A percentile compares a stretch with the other conserved stretches of the same genome.
Evolutionary conservation across 2,329 filamentous ascomycete genomes (phyloP).

Genomic region (Sporothrix luriei): DNA sequence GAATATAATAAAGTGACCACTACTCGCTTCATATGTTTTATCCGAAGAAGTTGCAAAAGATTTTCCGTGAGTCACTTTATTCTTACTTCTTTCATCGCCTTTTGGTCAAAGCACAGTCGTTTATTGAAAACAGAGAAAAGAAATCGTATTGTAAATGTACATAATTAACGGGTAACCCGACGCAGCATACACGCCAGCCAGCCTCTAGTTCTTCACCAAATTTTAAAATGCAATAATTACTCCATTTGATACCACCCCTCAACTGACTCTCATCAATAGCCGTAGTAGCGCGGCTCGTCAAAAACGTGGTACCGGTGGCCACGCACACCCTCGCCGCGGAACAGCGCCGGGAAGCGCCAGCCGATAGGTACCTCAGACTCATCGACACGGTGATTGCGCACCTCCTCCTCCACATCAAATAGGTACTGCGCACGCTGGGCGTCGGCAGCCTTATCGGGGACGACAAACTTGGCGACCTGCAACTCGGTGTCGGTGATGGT

Average conservation of each 20-base stretch:
- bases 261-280: constrained; percentile 39
- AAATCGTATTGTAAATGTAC: constrained; percentile 7
- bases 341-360: constrained; percentile 79
- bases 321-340: constrained; percentile 81
- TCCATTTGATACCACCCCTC: background rate
- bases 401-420: constrained; percentile 51
- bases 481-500: constrained; percentile 97
- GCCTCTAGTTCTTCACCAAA: background rate
- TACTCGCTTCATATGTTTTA: too few species aligned
- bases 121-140: background rate
- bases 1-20: background rate
- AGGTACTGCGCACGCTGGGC: constrained; percentile 53
- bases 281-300: constrained; percentile 78
- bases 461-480: constrained; percentile 92
- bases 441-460: constrained; percentile 61
- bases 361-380: constrained; percentile 77
- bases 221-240: background rate
- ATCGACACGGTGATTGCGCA: constrained; percentile 60
- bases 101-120: background rate
- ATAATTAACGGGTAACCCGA: background rate
- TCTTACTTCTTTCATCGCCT: background rate
- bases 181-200: background rate
- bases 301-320: constrained; percentile 96
- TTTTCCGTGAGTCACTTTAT: too few species aligned
- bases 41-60: too few species aligned